Conservation (phyloP, 2,329 filamentous ascomycete species). For the Colletotrichum phormii region DNA sequence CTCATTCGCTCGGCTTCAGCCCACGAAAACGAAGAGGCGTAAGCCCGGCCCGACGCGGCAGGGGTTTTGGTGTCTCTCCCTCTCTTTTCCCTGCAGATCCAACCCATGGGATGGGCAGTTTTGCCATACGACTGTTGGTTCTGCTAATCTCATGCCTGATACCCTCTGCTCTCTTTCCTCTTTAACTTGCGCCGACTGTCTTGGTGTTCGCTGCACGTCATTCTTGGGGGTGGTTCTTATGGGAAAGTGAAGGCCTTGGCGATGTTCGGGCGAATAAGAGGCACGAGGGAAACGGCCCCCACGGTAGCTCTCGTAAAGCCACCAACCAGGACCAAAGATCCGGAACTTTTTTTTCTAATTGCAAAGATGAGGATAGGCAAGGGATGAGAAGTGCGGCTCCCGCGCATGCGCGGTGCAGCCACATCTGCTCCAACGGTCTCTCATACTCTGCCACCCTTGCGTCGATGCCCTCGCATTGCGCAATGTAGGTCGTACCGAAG, state of each 20-base stretch:
- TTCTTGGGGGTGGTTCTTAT: background rate
- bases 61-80: background rate
- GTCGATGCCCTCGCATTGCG: background rate
- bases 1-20: constrained; percentile 1
- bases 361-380: background rate
- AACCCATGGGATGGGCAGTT: background rate
- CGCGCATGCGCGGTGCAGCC: constrained; percentile 19
- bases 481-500: constrained; percentile 8
- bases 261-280: background rate
- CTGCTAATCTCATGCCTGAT: background rate
- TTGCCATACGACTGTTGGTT: background rate
- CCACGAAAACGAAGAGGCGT: constrained; percentile 14
- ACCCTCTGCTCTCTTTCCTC: background rate
- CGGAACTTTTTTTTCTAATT: constrained; percentile 7
- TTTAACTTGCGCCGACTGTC: background rate
- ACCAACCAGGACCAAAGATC: constrained; percentile 14
- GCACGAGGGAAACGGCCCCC: background rate
- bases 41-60: background rate
- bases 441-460: background rate
- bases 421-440: constrained; percentile 16
- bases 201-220: background rate
- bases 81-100: background rate
- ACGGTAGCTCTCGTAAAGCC: constrained; percentile 15
- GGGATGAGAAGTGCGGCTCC: constrained; percentile 4
- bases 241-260: background rate